These are phyloP conservation scores for Bromus sterilis DNA, from an alignment of 176 grass and related monocot genomes.

Conservation along the genomic window DNA sequence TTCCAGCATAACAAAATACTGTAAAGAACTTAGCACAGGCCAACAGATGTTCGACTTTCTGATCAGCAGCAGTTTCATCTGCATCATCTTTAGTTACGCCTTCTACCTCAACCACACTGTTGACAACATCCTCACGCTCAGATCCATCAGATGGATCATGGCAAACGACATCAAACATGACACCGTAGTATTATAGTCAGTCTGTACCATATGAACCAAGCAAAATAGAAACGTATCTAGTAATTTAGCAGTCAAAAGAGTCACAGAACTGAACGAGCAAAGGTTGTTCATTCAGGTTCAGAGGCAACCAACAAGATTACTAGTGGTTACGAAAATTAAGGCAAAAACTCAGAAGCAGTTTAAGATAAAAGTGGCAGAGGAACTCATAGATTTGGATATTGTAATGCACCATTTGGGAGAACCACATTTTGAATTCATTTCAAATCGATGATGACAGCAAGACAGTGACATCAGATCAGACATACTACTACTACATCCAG, in stretches of 20 bases:
- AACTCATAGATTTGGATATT: background rate
- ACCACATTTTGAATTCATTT: background rate
- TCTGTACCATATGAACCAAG: background rate
- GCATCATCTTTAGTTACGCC: conserved; percentile 43
- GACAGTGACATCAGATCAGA: background rate
- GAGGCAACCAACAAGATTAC: too few species aligned
- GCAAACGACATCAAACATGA: background rate
- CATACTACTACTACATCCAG: background rate
- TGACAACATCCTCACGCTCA: too few species aligned
- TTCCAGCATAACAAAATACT: too few species aligned
- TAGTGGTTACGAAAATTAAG: too few species aligned
- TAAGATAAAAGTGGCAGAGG: background rate
- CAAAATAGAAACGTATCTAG: background rate
- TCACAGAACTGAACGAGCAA: too few species aligned
- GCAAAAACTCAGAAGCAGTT: background rate
- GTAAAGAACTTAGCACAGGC: background rate
- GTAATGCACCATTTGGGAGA: background rate
- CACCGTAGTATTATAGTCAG: background rate
- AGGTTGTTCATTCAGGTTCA: too few species aligned
- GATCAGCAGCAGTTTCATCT: conserved; percentile 36
- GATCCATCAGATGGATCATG: conserved; percentile 4
- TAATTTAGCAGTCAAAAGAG: too few species aligned
- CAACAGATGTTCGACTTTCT: conserved; percentile 5
- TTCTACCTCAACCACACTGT: conserved; percentile 70
- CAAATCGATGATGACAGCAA: background rate